Percentiles rank a stretch among this genome's conserved stretches.
These are phyloP conservation scores for Phialophora macrospora DNA, from an alignment of 2,329 filamentous ascomycete genomes.

Conservation along the genomic window DNA sequence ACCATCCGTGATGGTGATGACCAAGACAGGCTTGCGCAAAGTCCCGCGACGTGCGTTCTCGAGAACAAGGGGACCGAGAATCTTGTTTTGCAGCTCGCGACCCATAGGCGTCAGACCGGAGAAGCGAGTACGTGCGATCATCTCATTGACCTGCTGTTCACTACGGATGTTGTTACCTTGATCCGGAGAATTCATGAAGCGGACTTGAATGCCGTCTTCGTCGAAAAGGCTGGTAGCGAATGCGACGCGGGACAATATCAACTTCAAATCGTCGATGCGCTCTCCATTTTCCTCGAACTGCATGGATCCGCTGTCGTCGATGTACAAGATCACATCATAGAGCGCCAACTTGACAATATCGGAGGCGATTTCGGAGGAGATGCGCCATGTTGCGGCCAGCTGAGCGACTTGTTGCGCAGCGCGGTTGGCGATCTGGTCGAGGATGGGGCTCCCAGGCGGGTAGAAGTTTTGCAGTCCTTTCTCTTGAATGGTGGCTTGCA, in stretches of 20 bases:
- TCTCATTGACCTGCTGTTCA: constrained; percentile 62
- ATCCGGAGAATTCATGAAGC: constrained; percentile 70
- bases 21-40: constrained; percentile 66
- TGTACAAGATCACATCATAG: constrained; percentile 67
- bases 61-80: constrained; percentile 66
- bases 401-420: constrained; percentile 59
- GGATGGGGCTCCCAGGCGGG: constrained; percentile 57
- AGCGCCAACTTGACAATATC: constrained; percentile 67
- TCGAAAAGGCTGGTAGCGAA: constrained; percentile 72
- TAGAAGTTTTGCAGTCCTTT: constrained; percentile 65
- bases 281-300: constrained; percentile 69
- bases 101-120: constrained; percentile 71
- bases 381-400: constrained; percentile 61
- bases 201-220: constrained; percentile 68
- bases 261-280: constrained; percentile 68
- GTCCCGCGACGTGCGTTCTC: constrained; percentile 57
- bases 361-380: constrained; percentile 64
- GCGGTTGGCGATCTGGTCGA: constrained; percentile 58
- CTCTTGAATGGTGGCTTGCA: constrained; percentile 63
- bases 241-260: constrained; percentile 67
- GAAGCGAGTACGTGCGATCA: constrained; percentile 65
- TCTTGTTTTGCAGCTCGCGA: constrained; percentile 65
- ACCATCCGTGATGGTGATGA: constrained; percentile 70
- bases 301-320: constrained; percentile 73
- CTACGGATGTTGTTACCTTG: constrained; percentile 61